A percentile compares a stretch with the other conserved stretches of the same genome.
phyloP scores from a whole-genome alignment of 352 stramenopile genomes.

The Phytophthora citrophthora region DNA sequence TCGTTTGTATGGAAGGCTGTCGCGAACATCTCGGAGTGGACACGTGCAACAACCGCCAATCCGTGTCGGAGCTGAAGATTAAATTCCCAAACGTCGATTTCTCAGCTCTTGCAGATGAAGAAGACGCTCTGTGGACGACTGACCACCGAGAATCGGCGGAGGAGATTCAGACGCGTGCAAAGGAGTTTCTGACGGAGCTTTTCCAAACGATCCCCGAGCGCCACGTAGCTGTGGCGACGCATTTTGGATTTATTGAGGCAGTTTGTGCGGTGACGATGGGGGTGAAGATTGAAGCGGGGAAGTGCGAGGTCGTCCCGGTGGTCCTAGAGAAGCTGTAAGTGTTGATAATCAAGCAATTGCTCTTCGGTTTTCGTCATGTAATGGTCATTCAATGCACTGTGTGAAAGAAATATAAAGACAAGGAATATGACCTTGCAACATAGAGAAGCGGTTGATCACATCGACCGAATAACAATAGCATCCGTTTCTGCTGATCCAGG shows the following conservation, averaged over 20 bases:
- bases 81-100: constrained; percentile 78
- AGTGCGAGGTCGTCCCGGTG: constrained; percentile 58
- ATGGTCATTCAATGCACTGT: too few relatives aligned
- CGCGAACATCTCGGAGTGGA: constrained; percentile 68
- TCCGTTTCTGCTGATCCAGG: constrained; percentile 1
- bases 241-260: constrained; percentile 73
- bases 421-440: too few relatives aligned
- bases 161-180: constrained; percentile 58
- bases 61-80: constrained; percentile 43
- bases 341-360: neutral
- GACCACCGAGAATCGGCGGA: constrained; percentile 61
- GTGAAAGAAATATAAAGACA: too few relatives aligned
- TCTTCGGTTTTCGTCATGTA: neutral
- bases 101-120: constrained; percentile 49
- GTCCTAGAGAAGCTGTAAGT: constrained; percentile 38
- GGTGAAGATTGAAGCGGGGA: constrained; percentile 36
- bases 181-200: constrained; percentile 56
- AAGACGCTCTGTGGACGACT: constrained; percentile 60
- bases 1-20: constrained; percentile 66
- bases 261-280: constrained; percentile 51
- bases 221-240: constrained; percentile 63
- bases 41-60: constrained; percentile 69
- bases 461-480: neutral
- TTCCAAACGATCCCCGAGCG: constrained; percentile 59
- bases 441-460: neutral